phyloP scores from a whole-genome alignment of 2,329 filamentous ascomycete genomes.

The Davidsoniella virescens region DNA sequence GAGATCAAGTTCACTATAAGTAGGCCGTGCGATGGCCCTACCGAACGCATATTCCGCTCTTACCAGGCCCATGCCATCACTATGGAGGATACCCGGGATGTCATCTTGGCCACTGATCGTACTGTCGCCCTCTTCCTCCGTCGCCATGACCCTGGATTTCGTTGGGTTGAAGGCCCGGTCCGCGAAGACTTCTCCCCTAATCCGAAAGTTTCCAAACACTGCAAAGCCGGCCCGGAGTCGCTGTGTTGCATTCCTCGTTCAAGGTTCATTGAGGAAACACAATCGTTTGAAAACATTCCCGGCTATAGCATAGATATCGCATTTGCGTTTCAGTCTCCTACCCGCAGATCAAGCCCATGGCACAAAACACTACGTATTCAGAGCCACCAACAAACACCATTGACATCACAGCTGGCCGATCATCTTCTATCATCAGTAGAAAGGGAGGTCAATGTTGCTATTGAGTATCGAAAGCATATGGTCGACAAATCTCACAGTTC shows the following conservation, averaged over 20 bases:
- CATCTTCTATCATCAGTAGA: conserved; percentile 30
- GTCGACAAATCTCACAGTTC: background rate
- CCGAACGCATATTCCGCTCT: conserved; percentile 30
- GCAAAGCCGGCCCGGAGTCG: conserved; percentile 26
- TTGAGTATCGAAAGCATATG: conserved; percentile 25
- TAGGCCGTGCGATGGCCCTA: conserved; percentile 20
- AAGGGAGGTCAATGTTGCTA: conserved; percentile 25
- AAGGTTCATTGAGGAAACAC: conserved; percentile 28
- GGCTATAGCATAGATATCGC: conserved; percentile 33
- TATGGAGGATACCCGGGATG: conserved; percentile 27
- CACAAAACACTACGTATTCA: conserved; percentile 26
- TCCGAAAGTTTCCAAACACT: conserved; percentile 26
- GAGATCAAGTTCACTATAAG: conserved; percentile 31
- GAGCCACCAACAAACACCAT: conserved; percentile 31
- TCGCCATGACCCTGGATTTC: conserved; percentile 33
- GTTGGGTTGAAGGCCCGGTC: conserved; percentile 29
- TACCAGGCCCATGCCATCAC: conserved; percentile 33
- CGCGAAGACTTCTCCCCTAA: conserved; percentile 23
- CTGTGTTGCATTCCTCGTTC: conserved; percentile 30
- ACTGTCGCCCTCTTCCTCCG: conserved; percentile 35
- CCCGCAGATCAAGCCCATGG: conserved; percentile 22
- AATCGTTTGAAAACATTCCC: conserved; percentile 30
- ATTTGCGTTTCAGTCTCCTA: conserved; percentile 27
- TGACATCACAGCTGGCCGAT: conserved; percentile 30
- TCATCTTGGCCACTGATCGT: conserved; percentile 32